Evolutionary conservation across 2,329 filamentous ascomycete species (phyloP).

Genomic region (Cladosporium halotolerans): DNA sequence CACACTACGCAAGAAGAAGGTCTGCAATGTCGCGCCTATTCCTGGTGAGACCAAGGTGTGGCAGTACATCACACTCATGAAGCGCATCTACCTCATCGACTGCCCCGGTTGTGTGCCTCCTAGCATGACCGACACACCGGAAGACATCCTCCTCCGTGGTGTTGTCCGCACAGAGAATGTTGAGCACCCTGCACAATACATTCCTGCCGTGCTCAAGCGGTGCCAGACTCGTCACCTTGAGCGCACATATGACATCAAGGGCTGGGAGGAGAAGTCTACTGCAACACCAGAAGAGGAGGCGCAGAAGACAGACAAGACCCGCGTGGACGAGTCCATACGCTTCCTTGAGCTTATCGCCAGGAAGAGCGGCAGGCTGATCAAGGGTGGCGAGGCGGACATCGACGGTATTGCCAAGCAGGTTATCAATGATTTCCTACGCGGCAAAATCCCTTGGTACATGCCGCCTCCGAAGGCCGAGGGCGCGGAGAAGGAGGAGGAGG

Average conservation of each 20-base stretch:
- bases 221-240: constrained; percentile 86
- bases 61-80: constrained; percentile 96
- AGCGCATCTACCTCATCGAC: constrained; percentile 89
- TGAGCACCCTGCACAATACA: constrained; percentile 93
- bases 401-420: constrained; percentile 97
- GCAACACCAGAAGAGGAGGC: constrained; percentile 14
- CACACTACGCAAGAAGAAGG: constrained; percentile 87
- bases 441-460: constrained; percentile 95
- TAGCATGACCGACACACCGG: constrained; percentile 72
- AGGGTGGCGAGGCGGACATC: constrained; percentile 89
- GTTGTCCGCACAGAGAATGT: constrained; percentile 95
- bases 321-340: constrained; percentile 58
- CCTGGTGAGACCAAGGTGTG: constrained; percentile 96
- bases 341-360: constrained; percentile 83
- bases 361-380: constrained; percentile 78
- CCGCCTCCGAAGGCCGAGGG: constrained; percentile 57
- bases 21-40: constrained; percentile 87
- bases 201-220: constrained; percentile 69
- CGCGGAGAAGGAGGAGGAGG: constrained; percentile 46
- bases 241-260: constrained; percentile 82
- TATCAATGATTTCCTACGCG: constrained; percentile 89
- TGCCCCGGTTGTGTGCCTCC: constrained; percentile 95
- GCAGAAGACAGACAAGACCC: constrained; percentile 25
- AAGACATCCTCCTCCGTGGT: constrained; percentile 82
- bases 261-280: constrained; percentile 44